Conservation (phyloP, 2,329 filamentous ascomycete genomes). For the Penicillium sp. region DNA sequence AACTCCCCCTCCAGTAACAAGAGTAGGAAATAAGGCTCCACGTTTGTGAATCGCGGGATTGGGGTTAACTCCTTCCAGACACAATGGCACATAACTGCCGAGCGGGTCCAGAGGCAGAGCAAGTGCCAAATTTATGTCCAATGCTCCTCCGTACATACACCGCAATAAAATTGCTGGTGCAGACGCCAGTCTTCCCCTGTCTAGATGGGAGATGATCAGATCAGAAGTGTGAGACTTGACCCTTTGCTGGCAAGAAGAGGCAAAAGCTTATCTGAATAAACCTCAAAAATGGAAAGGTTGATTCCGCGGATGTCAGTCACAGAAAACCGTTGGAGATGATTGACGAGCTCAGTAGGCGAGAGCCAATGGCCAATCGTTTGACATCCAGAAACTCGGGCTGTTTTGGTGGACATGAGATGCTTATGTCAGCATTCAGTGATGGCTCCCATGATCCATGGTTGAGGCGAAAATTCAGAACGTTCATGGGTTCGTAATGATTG, state of each 20-base stretch:
- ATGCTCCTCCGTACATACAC: no score
- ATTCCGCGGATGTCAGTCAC: background rate
- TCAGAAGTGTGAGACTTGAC: background rate
- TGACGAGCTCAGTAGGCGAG: conserved; percentile 2
- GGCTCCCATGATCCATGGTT: background rate
- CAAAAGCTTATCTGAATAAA: conserved; percentile 7
- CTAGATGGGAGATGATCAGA: background rate
- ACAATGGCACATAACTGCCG: background rate
- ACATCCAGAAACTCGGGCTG: no score
- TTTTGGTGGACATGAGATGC: background rate
- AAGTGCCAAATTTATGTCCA: background rate
- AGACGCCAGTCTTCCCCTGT: background rate
- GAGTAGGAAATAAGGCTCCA: background rate
- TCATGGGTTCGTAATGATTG: background rate
- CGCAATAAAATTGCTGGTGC: background rate
- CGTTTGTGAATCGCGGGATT: background rate
- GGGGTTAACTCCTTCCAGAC: background rate
- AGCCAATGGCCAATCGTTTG: background rate
- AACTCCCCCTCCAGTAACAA: background rate
- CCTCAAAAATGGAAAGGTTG: conserved; percentile 1
- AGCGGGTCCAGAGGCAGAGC: background rate
- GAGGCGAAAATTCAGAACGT: background rate
- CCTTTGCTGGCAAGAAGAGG: background rate
- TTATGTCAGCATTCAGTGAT: background rate
- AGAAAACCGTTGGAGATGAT: conserved; percentile 12